Evolutionary conservation across 2,329 filamentous ascomycete genomes (phyloP).

Genomic region (Bertia moriformis): DNA sequence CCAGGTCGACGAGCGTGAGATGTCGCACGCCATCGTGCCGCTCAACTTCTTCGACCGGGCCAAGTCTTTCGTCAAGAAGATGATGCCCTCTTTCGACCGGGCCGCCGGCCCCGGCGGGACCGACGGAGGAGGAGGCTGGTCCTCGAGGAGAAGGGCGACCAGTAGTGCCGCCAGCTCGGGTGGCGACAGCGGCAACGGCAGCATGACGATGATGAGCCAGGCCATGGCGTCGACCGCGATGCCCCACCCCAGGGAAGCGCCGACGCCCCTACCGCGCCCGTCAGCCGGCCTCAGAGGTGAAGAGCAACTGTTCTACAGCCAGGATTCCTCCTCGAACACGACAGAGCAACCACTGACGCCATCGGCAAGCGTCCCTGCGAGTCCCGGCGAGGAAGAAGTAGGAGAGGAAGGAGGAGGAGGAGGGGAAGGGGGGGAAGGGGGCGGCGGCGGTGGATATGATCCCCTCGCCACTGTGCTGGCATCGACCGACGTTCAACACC

Average conservation of each 20-base stretch:
- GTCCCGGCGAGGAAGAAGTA: too few relatives aligned
- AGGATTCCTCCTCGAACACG: background rate
- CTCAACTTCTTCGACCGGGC: slow-evolving; percentile 77
- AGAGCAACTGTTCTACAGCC: slow-evolving; percentile 31
- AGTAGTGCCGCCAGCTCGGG: slow-evolving; percentile 53
- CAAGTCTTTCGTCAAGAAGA: slow-evolving; percentile 61
- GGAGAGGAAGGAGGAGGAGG: too few relatives aligned
- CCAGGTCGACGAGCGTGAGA: slow-evolving; percentile 78
- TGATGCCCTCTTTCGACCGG: slow-evolving; percentile 45
- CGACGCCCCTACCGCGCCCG: slow-evolving; percentile 38
- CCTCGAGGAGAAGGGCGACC: slow-evolving; percentile 37
- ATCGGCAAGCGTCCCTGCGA: background rate
- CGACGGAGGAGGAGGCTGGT: slow-evolving; percentile 38
- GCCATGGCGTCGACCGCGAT: slow-evolving; percentile 30
- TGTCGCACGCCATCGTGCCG: slow-evolving; percentile 79
- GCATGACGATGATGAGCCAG: slow-evolving; percentile 14
- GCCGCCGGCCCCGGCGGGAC: slow-evolving; percentile 45
- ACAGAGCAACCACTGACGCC: background rate
- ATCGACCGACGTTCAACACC: background rate
- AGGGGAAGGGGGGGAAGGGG: too few relatives aligned
- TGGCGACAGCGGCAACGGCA: slow-evolving; percentile 36
- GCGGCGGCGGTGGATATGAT: background rate
- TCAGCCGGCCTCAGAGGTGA: slow-evolving; percentile 39
- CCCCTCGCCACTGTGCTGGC: background rate
- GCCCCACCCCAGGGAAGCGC: slow-evolving; percentile 36